These are phyloP conservation scores for Choiromyces venosus DNA, from an alignment of 495 filamentous ascomycete genomes.

Conservation along the genomic window DNA sequence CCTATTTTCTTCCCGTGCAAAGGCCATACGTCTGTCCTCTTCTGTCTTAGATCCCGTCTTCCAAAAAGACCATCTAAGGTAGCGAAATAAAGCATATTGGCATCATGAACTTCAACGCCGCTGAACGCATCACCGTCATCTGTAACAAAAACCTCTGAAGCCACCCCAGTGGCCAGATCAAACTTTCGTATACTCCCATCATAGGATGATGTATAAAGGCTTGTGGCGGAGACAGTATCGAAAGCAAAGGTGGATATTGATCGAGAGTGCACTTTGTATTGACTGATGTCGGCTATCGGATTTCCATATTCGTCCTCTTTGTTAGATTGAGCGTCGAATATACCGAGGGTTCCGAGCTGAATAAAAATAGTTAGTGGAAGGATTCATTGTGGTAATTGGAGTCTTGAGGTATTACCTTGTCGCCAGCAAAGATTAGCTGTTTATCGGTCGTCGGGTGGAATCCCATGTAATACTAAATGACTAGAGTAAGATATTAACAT, in stretches of 20 bases:
- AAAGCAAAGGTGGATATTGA: conserved; percentile 83
- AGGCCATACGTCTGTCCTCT: conserved; percentile 60
- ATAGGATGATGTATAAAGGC: conserved; percentile 81
- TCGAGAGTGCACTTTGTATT: conserved; percentile 80
- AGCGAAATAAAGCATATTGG: conserved; percentile 77
- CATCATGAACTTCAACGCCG: conserved; percentile 67
- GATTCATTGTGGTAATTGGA: neutral
- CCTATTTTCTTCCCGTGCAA: conserved; percentile 93
- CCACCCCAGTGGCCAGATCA: conserved; percentile 71
- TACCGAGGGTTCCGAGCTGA: conserved; percentile 67
- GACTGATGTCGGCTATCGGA: conserved; percentile 67
- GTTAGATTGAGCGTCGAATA: conserved; percentile 71
- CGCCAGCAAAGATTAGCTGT: conserved; percentile 86
- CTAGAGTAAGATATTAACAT: neutral
- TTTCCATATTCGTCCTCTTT: conserved; percentile 60
- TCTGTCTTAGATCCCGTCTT: conserved; percentile 28
- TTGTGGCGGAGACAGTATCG: conserved; percentile 59
- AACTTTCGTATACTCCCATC: conserved; percentile 87
- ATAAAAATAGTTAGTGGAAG: neutral
- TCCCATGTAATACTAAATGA: conserved; percentile 49
- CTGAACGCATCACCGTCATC: conserved; percentile 67
- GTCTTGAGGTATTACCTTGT: conserved; percentile 59
- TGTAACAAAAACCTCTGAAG: conserved; percentile 73
- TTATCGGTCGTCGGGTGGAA: conserved; percentile 86
- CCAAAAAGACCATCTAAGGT: conserved; percentile 76